Evolutionary conservation across 257 asterid species (phyloP), one percentile per base, ranked within the genome.

Genomic region (Solanum acaule): DNA sequence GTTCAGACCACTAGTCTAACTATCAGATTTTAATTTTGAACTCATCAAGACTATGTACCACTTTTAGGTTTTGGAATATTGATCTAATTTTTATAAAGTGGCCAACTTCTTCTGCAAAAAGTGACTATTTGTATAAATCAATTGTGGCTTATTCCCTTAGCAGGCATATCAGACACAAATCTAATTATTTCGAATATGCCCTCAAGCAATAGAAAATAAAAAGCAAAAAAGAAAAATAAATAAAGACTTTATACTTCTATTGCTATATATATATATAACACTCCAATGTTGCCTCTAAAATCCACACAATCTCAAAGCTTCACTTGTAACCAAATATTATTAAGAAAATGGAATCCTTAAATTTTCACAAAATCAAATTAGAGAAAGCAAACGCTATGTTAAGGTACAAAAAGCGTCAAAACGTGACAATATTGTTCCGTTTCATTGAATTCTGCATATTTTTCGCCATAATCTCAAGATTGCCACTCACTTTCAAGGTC

Each of bases 331-430:
- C 46, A 18, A 37, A 37, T 38, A 23, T 38, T 40, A 78, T 7
- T 42, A 25, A 9, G 63, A 15, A 78, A 29, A 76, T 77, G 95
- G 93, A 92, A 40, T 85, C 93, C 8, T 87, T 73, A 90, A 83
- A 78, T 44, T 77, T 88, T 40, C 87, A 90, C 25, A 91, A 91
- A 89, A 76, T 92, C 31, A 90, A 37, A 76, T n/a, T 52, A 10
- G 94, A 91, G 93, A 93, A 94, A 88, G 89, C 91, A 10, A 91
- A 88, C 20, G 90, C 90, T 31, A 40, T 78, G 13, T 22, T 81
- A 3, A 91, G 86, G 85, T 86, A 86, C 86, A 79, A 75, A 20
- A 87, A 72, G 42, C 37, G 77, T 42, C 88, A 86, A 35, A 88
- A 46, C 78, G 83, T 93, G 83, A 88, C 90, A 52, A 86, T 82